Evolutionary conservation across 345 rosid genomes (phyloP).

Genomic region (Citrus maxima): DNA sequence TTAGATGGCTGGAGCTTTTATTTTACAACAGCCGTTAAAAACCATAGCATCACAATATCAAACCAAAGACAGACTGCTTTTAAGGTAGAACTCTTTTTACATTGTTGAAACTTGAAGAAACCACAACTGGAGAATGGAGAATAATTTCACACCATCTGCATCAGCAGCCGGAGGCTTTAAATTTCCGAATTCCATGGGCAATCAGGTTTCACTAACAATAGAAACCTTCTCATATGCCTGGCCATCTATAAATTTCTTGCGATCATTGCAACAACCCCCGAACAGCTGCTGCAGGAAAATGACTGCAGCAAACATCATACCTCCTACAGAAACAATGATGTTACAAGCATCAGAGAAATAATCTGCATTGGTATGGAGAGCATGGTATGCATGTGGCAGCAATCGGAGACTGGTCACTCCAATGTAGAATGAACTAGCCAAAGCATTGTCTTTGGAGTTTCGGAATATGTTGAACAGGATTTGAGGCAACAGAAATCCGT

Average conservation of each 20-base stretch:
- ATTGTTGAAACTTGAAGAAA: background rate
- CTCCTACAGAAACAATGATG: slow-evolving; percentile 23
- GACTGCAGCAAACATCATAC: slow-evolving; percentile 33
- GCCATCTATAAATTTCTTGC: slow-evolving; percentile 20
- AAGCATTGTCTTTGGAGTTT: slow-evolving; percentile 31
- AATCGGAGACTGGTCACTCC: slow-evolving; percentile 38
- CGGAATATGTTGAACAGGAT: slow-evolving; percentile 39
- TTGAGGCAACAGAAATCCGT: slow-evolving; percentile 51
- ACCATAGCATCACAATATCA: background rate
- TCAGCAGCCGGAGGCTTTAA: background rate
- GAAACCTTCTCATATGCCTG: slow-evolving; percentile 36
- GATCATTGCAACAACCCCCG: slow-evolving; percentile 38
- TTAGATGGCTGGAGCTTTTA: background rate
- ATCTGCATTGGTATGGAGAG: slow-evolving; percentile 24
- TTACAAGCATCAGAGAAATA: slow-evolving; percentile 41
- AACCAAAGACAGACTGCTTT: background rate
- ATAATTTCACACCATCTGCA: background rate
- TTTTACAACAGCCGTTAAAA: too few species aligned
- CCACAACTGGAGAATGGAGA: background rate
- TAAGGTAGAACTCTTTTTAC: background rate
- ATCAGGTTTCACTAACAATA: slow-evolving; percentile 12
- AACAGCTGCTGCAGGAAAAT: slow-evolving; percentile 44
- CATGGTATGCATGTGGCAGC: slow-evolving; percentile 41
- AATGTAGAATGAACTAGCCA: slow-evolving; percentile 34
- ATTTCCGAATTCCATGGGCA: background rate